Evolutionary conservation across 352 stramenopile genomes (phyloP).

Genomic region (Pythium aquatile): DNA sequence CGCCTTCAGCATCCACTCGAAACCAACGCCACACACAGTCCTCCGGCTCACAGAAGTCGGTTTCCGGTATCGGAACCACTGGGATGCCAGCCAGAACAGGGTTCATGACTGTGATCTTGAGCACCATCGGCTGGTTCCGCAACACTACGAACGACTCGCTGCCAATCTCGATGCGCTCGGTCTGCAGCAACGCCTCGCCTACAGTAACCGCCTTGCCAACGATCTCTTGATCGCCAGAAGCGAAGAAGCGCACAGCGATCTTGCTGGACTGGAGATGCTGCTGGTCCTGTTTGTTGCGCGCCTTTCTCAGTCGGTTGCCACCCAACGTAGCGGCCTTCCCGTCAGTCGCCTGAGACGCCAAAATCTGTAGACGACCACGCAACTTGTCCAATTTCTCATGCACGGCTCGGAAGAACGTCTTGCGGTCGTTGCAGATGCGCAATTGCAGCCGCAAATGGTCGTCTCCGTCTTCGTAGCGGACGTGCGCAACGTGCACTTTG

Average conservation of each 20-base stretch:
- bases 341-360: conserved; percentile 29
- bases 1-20: conserved; percentile 28
- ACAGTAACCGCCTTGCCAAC: conserved; percentile 31
- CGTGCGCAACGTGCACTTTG: conserved; percentile 42
- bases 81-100: conserved; percentile 48
- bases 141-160: conserved; percentile 43
- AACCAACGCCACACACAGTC: conserved; percentile 69
- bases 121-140: conserved; percentile 63
- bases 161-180: conserved; percentile 43
- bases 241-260: conserved; percentile 48
- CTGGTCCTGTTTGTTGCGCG: conserved; percentile 22
- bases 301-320: conserved; percentile 17
- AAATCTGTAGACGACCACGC: conserved; percentile 55
- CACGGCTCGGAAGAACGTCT: conserved; percentile 45
- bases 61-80: conserved; percentile 43
- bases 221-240: conserved; percentile 35
- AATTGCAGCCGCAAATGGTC: conserved; percentile 55
- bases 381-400: conserved; percentile 55
- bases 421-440: conserved; percentile 42
- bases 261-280: conserved; percentile 16
- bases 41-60: conserved; percentile 60
- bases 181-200: conserved; percentile 47
- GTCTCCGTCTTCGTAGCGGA: conserved; percentile 41
- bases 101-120: conserved; percentile 41
- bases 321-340: not conserved